A percentile compares a stretch with the other conserved stretches of the same genome.
These are phyloP conservation scores for Erythrobasidium hasegawianum DNA, from an alignment of 1,284 basidiomycete species.

Conservation along the genomic window DNA sequence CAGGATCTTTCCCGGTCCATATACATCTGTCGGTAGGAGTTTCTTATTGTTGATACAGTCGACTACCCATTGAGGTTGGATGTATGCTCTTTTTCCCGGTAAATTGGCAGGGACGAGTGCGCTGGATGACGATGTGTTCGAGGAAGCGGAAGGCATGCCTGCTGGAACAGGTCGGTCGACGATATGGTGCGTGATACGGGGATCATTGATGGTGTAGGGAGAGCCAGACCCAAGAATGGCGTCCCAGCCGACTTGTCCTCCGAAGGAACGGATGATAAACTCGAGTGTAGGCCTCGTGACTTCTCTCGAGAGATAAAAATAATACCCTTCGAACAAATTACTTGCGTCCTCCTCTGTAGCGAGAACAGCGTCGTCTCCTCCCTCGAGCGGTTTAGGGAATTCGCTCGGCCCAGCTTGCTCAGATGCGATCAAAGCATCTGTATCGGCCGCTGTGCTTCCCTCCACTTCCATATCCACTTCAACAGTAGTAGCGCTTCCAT, in stretches of 20 bases:
- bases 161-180: slow-evolving; percentile 72
- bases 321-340: slow-evolving; percentile 76
- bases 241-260: slow-evolving; percentile 72
- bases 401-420: slow-evolving; percentile 6
- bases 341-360: slow-evolving; percentile 43
- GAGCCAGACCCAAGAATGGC: slow-evolving; percentile 77
- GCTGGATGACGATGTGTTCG: background rate
- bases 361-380: slow-evolving; percentile 41
- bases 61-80: slow-evolving; percentile 98
- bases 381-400: slow-evolving; percentile 26
- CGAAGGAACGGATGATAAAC: slow-evolving; percentile 88
- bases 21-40: slow-evolving; percentile 78
- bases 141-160: slow-evolving; percentile 36
- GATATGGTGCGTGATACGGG: slow-evolving; percentile 88
- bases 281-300: slow-evolving; percentile 89
- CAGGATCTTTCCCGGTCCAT: slow-evolving; percentile 78
- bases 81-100: slow-evolving; percentile 70
- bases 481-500: slow-evolving; percentile 36
- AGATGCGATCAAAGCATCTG: background rate
- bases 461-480: slow-evolving; percentile 34
- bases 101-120: slow-evolving; percentile 16
- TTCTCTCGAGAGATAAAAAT: slow-evolving; percentile 93
- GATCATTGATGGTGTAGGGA: slow-evolving; percentile 60
- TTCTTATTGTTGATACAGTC: slow-evolving; percentile 88
- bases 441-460: slow-evolving; percentile 12